phyloP scores from a whole-genome alignment of 2,329 filamentous ascomycete genomes.

The Neofusicoccum kwambonambiense region DNA sequence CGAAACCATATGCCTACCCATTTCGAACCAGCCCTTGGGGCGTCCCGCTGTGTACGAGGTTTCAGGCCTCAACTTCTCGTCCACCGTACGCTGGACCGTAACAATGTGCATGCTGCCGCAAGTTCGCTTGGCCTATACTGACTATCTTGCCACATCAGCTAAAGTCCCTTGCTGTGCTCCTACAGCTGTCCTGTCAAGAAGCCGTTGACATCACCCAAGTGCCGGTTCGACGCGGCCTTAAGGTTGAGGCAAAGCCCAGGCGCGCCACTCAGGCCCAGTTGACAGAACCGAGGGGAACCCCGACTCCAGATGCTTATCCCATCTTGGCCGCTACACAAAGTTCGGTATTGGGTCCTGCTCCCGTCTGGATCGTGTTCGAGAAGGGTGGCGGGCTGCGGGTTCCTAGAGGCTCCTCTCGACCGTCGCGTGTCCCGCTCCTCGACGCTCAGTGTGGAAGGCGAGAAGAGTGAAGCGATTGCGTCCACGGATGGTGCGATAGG shows the following conservation, averaged over 20 bases:
- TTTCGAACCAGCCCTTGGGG: too few relatives aligned
- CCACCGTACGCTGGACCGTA: too few relatives aligned
- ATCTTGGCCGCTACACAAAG: not conserved
- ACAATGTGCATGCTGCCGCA: too few relatives aligned
- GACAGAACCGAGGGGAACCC: not conserved
- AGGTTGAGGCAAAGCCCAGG: not conserved
- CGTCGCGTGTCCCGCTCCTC: not conserved
- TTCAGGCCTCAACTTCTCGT: too few relatives aligned
- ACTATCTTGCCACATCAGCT: too few relatives aligned
- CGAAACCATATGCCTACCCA: too few relatives aligned
- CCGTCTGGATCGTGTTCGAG: not conserved
- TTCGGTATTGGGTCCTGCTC: not conserved
- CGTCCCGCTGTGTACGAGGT: too few relatives aligned
- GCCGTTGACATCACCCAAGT: not conserved
- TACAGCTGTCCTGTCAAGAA: too few relatives aligned
- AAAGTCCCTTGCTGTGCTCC: too few relatives aligned
- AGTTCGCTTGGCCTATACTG: too few relatives aligned
- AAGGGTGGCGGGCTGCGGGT: not conserved
- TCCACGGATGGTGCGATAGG: not conserved
- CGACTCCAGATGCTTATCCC: not conserved
- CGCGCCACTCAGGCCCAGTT: not conserved
- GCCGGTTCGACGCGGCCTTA: not conserved
- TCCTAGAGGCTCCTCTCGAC: not conserved
- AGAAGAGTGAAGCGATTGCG: slow-evolving; percentile 4
- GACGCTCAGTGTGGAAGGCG: slow-evolving; percentile 4